Percentiles rank a stretch among this genome's conserved stretches.
Conservation (phyloP, 768 basidiomycete genomes). For the Termitomyces sp. region DNA sequence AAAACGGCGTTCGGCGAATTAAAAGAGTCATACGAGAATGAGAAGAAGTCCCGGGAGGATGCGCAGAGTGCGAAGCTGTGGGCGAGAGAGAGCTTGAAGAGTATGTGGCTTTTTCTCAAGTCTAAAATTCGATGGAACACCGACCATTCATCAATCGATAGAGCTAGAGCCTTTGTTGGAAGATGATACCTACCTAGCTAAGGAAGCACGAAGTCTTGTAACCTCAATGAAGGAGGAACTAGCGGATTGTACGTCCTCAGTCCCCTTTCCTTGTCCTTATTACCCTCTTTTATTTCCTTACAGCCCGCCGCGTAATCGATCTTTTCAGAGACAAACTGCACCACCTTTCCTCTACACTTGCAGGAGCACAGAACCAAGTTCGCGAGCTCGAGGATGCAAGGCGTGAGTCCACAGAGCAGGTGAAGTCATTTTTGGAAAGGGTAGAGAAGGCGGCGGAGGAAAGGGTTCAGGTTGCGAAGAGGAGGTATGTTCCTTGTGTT, state of each 20-base stretch:
- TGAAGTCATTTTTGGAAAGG: conserved; percentile 12
- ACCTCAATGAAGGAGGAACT: conserved; percentile 23
- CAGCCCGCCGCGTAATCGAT: conserved; percentile 34
- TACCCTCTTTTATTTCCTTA: neutral
- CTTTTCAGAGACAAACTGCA: conserved; percentile 35
- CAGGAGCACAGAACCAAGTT: conserved; percentile 25
- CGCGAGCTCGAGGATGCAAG: conserved; percentile 33
- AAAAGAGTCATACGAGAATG: conserved; percentile 3
- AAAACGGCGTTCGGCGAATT: conserved; percentile 2
- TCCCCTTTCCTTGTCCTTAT: neutral
- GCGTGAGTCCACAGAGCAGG: conserved; percentile 10
- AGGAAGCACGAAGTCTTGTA: conserved; percentile 19
- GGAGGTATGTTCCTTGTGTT: neutral
- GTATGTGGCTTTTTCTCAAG: neutral
- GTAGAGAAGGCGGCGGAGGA: neutral
- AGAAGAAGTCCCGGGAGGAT: neutral
- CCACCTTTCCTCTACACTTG: conserved; percentile 26
- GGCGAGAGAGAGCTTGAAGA: conserved; percentile 6
- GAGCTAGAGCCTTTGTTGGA: conserved; percentile 19
- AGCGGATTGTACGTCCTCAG: conserved; percentile 19
- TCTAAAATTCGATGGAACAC: neutral
- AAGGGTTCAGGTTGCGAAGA: neutral
- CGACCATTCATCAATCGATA: neutral
- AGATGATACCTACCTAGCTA: conserved; percentile 14
- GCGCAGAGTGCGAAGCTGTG: conserved; percentile 2